Evolutionary conservation across 306 rosid genomes (phyloP).

Genomic region (Pterocarpus santalinus): DNA sequence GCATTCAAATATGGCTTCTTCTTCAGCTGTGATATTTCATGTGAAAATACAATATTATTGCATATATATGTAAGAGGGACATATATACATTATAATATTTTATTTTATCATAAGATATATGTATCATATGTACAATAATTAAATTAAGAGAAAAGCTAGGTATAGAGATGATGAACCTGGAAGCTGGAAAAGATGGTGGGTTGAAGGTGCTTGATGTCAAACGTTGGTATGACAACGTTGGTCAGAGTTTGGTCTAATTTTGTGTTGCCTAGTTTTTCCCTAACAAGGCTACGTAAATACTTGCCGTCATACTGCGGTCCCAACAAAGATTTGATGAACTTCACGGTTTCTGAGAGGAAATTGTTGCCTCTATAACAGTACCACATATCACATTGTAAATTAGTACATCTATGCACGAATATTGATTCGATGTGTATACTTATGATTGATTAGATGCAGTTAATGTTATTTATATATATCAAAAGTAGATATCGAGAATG

Average conservation of each 20-base stretch:
- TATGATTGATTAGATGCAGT: too few species aligned
- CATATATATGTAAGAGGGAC: not conserved
- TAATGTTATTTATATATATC: too few species aligned
- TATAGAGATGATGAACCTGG: constrained; percentile 50
- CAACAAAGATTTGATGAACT: constrained; percentile 3
- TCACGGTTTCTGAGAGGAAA: constrained; percentile 6
- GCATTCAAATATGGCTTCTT: constrained; percentile 47
- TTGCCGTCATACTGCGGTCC: constrained; percentile 70
- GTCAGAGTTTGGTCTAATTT: constrained; percentile 56
- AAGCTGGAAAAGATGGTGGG: constrained; percentile 71
- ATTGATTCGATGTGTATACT: not conserved
- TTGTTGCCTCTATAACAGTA: not conserved
- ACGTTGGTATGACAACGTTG: constrained; percentile 61
- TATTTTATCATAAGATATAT: too few species aligned
- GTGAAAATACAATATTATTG: not conserved
- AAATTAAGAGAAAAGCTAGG: not conserved
- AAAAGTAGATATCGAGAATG: too few species aligned
- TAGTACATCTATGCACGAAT: not conserved
- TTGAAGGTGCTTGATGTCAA: constrained; percentile 64
- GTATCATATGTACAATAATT: too few species aligned
- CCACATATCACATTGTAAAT: constrained; percentile 12
- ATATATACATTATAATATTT: too few species aligned
- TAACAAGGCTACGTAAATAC: constrained; percentile 51
- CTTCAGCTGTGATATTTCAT: constrained; percentile 44
- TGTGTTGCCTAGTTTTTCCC: constrained; percentile 46